phyloP scores from a whole-genome alignment of 768 basidiomycete genomes.

The Dentipellis fragilis region DNA sequence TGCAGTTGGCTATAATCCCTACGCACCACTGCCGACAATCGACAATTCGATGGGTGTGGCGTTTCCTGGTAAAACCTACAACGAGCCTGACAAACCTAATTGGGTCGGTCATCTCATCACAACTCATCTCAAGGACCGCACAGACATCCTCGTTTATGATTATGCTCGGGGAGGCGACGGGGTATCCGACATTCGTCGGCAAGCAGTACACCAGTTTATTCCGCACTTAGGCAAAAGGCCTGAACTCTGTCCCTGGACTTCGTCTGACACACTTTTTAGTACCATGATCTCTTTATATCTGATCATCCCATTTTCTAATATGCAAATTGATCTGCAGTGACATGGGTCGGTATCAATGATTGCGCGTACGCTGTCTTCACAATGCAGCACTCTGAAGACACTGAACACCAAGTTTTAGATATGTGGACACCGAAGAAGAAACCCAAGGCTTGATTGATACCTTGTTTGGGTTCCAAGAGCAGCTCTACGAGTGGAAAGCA shows the following conservation, averaged over 20 bases:
- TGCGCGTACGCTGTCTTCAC: constrained; percentile 31
- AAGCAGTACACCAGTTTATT: constrained; percentile 32
- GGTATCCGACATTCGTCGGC: constrained; percentile 29
- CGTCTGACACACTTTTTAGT: constrained; percentile 19
- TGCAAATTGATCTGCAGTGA: background rate
- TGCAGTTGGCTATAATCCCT: constrained; percentile 23
- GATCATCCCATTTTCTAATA: background rate
- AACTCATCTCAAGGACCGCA: constrained; percentile 17
- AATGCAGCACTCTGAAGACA: background rate
- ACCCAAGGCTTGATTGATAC: constrained; percentile 17
- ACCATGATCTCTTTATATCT: background rate
- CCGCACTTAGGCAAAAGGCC: constrained; percentile 18
- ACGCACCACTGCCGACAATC: constrained; percentile 23
- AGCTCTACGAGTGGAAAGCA: constrained; percentile 35
- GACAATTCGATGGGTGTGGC: constrained; percentile 36
- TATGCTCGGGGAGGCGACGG: constrained; percentile 47
- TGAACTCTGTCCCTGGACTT: constrained; percentile 17
- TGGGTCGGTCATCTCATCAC: constrained; percentile 56
- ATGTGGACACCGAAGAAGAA: constrained; percentile 15
- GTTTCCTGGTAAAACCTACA: constrained; percentile 41
- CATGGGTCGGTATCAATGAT: constrained; percentile 56
- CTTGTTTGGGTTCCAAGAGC: constrained; percentile 37
- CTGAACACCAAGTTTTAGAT: background rate
- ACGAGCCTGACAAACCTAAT: constrained; percentile 38
- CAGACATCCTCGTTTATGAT: constrained; percentile 41